Evolutionary conservation across 2,329 filamentous ascomycete genomes (phyloP).

Genomic region (Lecanicillium sp.): DNA sequence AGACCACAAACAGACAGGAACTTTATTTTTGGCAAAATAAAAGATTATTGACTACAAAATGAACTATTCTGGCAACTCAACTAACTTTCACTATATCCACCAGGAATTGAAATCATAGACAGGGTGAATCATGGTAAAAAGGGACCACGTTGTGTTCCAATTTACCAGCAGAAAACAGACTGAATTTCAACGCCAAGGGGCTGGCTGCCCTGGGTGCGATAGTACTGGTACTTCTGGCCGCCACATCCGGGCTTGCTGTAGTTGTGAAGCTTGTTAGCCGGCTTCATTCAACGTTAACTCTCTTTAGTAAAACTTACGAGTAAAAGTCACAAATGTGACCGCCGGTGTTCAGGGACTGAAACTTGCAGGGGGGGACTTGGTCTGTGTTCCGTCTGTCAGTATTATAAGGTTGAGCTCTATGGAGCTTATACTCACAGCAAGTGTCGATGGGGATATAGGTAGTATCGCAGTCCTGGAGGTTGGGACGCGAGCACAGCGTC

Average conservation of each 20-base stretch:
- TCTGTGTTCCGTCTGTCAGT: too few species aligned
- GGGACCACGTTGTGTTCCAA: too few species aligned
- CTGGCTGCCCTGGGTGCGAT: background rate
- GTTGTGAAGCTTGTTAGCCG: background rate
- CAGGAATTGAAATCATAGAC: too few species aligned
- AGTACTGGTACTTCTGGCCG: conserved; percentile 2
- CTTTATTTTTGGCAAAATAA: too few species aligned
- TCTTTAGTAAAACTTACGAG: background rate
- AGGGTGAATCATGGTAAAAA: too few species aligned
- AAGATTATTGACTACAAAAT: too few species aligned
- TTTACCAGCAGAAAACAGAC: conserved; percentile 5
- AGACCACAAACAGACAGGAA: too few species aligned
- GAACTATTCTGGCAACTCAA: too few species aligned
- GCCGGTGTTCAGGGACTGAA: conserved; percentile 2
- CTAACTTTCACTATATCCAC: too few species aligned
- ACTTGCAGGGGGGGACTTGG: background rate
- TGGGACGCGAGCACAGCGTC: conserved; percentile 1
- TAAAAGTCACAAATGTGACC: conserved; percentile 6
- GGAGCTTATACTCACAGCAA: conserved; percentile 1
- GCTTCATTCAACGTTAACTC: too few species aligned
- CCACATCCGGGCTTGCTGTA: background rate
- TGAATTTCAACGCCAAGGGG: conserved; percentile 1
- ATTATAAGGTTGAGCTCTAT: too few species aligned
- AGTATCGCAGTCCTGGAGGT: conserved; percentile 4
- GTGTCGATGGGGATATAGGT: conserved; percentile 3